Conservation (phyloP, 2,329 filamentous ascomycete genomes). For the Amesomyces nigricolor region DNA sequence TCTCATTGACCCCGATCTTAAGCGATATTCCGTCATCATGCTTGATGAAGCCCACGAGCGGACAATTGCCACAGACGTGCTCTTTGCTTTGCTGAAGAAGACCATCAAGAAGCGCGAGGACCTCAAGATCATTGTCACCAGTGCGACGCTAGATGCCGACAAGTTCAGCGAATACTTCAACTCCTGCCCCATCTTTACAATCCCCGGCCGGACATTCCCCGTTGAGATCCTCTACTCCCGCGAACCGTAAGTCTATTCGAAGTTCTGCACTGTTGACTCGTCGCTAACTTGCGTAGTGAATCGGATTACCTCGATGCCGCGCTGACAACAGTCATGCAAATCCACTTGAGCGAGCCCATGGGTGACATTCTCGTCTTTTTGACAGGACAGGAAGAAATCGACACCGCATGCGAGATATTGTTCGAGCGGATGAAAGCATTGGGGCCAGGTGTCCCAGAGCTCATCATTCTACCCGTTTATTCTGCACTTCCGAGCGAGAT, state of each 20-base stretch:
- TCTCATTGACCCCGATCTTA: constrained; percentile 82
- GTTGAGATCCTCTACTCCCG: constrained; percentile 94
- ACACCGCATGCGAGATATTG: constrained; percentile 86
- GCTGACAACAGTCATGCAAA: constrained; percentile 96
- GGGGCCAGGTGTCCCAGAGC: constrained; percentile 81
- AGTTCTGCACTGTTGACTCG: background rate
- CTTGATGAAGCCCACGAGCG: constrained; percentile 97
- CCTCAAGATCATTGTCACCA: constrained; percentile 92
- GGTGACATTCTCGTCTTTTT: constrained; percentile 97
- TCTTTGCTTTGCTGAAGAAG: constrained; percentile 93
- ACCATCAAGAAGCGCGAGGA: constrained; percentile 80
- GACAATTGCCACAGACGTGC: constrained; percentile 90
- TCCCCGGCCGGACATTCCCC: constrained; percentile 89
- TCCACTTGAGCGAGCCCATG: constrained; percentile 84
- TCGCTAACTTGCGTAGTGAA: constrained; percentile 43
- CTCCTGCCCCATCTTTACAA: constrained; percentile 91
- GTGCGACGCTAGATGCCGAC: constrained; percentile 91
- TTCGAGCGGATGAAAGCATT: constrained; percentile 95
- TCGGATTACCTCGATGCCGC: constrained; percentile 93
- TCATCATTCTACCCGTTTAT: constrained; percentile 94
- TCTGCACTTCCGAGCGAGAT: constrained; percentile 89
- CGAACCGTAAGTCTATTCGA: constrained; percentile 52
- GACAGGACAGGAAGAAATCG: constrained; percentile 96
- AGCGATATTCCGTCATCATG: constrained; percentile 93
- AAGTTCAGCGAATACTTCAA: constrained; percentile 98